Conservation (phyloP, 2,329 filamentous ascomycete species). For the Colletotrichum eremochloae region DNA sequence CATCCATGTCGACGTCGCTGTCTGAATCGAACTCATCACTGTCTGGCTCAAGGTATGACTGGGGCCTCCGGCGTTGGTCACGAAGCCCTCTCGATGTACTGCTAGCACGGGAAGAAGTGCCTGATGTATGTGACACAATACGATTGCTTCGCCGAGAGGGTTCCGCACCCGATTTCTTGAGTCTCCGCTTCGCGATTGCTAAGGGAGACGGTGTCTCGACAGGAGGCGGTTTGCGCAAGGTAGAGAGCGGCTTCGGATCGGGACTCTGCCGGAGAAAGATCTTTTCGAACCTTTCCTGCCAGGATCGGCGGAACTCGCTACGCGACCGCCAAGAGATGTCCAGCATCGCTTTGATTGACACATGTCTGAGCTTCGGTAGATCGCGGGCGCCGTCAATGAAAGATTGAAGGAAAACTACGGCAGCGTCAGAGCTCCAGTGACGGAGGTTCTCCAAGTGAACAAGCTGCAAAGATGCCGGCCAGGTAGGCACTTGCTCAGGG, state of each 20-base stretch:
- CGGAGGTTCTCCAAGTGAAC: slow-evolving; percentile 84
- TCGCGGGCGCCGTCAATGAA: slow-evolving; percentile 78
- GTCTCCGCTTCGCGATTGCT: slow-evolving; percentile 17
- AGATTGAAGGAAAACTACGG: slow-evolving; percentile 83
- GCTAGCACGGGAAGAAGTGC: slow-evolving; percentile 48
- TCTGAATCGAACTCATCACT: slow-evolving; percentile 58
- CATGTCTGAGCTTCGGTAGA: slow-evolving; percentile 75
- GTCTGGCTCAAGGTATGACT: slow-evolving; percentile 61
- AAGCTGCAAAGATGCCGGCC: slow-evolving; percentile 79
- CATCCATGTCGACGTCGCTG: slow-evolving; percentile 31
- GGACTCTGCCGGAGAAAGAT: slow-evolving; percentile 71
- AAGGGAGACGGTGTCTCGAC: background rate
- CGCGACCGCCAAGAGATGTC: slow-evolving; percentile 86
- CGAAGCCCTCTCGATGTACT: slow-evolving; percentile 47
- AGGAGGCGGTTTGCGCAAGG: slow-evolving; percentile 42
- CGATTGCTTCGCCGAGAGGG: slow-evolving; percentile 55
- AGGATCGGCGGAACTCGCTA: slow-evolving; percentile 81
- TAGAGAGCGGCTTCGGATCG: slow-evolving; percentile 53
- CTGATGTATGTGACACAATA: slow-evolving; percentile 48
- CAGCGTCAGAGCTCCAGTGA: slow-evolving; percentile 76
- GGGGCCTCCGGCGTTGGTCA: slow-evolving; percentile 36
- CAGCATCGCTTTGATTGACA: slow-evolving; percentile 83
- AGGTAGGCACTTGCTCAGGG: slow-evolving; percentile 76
- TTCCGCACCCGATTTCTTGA: slow-evolving; percentile 23
- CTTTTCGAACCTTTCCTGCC: slow-evolving; percentile 77